These are phyloP conservation scores for Suillus sp. DNA, from an alignment of 768 basidiomycete species.

Conservation along the genomic window DNA sequence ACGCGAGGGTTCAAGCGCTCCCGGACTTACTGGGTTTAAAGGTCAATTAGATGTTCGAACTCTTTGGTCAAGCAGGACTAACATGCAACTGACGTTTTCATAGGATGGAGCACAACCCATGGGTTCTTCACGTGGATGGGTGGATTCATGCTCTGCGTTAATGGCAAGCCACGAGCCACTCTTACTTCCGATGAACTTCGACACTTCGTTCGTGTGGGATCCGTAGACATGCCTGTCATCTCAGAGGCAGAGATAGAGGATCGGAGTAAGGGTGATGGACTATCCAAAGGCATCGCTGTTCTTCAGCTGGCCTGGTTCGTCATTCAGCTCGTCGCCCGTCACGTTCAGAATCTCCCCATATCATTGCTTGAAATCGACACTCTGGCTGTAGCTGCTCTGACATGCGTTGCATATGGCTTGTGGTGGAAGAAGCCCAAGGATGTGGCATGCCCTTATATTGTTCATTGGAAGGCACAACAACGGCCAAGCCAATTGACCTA, in stretches of 20 bases:
- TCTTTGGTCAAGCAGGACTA: not conserved
- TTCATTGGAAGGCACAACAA: not conserved
- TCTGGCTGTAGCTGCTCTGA: conserved; percentile 32
- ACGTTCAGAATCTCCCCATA: conserved; percentile 23
- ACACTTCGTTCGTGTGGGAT: not conserved
- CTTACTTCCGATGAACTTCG: not conserved
- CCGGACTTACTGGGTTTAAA: not conserved
- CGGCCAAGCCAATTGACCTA: not conserved
- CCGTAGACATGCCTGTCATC: conserved; percentile 4
- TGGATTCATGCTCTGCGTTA: conserved; percentile 20
- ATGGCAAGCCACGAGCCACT: conserved; percentile 2
- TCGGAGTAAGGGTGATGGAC: conserved; percentile 34
- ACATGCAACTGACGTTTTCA: not conserved
- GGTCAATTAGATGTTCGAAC: not conserved
- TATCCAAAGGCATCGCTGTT: conserved; percentile 34
- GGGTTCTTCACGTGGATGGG: conserved; percentile 25
- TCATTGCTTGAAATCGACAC: conserved; percentile 38
- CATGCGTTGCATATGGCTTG: conserved; percentile 29
- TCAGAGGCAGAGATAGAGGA: conserved; percentile 29
- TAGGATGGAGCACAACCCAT: conserved; percentile 16
- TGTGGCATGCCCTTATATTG: conserved; percentile 16
- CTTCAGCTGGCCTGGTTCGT: conserved; percentile 38
- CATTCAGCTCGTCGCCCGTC: conserved; percentile 30
- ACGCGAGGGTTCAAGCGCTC: not conserved
- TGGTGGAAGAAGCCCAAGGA: conserved; percentile 41